Evolutionary conservation across 805 yeast species (phyloP).

Genomic region (Saturnispora bothae): DNA sequence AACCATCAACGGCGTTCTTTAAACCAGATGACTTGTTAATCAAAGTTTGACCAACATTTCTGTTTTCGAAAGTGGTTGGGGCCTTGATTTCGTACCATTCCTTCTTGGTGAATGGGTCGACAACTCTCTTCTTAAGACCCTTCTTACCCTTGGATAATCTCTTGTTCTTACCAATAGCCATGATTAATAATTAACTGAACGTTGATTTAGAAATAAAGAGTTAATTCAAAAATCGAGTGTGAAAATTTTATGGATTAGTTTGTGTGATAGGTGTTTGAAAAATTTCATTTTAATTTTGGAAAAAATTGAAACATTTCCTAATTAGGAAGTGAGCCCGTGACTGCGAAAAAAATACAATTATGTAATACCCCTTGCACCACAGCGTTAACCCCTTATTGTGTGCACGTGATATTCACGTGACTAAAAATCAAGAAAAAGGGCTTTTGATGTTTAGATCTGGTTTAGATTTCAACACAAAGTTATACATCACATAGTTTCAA

Average conservation of each 20-base stretch:
- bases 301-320: no score
- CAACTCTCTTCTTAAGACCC: slow-evolving; percentile 98
- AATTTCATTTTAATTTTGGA: background rate
- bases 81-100: slow-evolving; percentile 99
- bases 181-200: slow-evolving; percentile 24
- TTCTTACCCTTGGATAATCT: slow-evolving; percentile 86
- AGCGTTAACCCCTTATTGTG: background rate
- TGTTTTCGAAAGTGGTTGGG: slow-evolving; percentile 96
- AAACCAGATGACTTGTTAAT: slow-evolving; percentile 98
- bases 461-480: background rate
- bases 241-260: slow-evolving; percentile 1
- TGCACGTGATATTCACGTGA: background rate
- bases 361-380: background rate
- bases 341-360: background rate
- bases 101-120: slow-evolving; percentile 98
- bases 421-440: no score
- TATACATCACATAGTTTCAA: background rate
- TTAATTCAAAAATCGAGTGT: background rate
- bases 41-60: slow-evolving; percentile 97
- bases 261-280: background rate
- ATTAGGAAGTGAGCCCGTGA: slow-evolving; percentile 1
- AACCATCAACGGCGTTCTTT: slow-evolving; percentile 94
- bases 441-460: background rate
- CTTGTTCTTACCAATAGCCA: slow-evolving; percentile 60
- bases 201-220: background rate